Base-by-base conservation (phyloP, 345 rosid genomes). In the Moringa oleifera region DNA sequence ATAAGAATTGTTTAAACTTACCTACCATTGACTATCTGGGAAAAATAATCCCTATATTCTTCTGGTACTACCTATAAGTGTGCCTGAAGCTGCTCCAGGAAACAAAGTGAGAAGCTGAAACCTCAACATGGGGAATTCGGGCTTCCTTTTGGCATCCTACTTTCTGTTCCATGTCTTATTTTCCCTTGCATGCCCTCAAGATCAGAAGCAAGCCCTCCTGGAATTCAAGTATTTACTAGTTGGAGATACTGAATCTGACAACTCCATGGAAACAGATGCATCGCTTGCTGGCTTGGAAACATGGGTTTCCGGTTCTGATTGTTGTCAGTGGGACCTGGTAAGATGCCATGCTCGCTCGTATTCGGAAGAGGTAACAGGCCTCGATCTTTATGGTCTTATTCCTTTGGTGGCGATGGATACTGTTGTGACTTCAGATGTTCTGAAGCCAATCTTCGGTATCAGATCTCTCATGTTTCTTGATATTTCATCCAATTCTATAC, bases 161-260 rank as follows among this genome's bases (percentile, higher is more conserved):
- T 31, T 1, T 28, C 20, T 62, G 6, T 23, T 62, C 16, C 33
- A 25, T 4, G 7, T 62, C 56, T 18, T 53, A 33, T 6, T 6
- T 36, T 62, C 58, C 3, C 25, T 62, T 21, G n/a, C 51, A 33
- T 69, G 74, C 55, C 58, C 54, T 37, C 46, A 57, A 23, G 59
- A 69, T 46, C 68, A 74, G 37, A 63, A 51, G 49, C 68, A 55
- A 45, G 68, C 68, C 11, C 68, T 74, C 52, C 65, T 65, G 25
- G 68, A 69, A 20, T 66, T 74, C 65, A 74, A 65, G 23, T n/a
- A 47, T 20, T 21, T 57, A 0, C 41, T 61, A 1, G 16, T 57
- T 13, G 51, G 52, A 59, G 65, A 59, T 18, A 12, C 17, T 23
- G 7, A 10, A 7, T 18, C 18, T 13, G 20, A 33, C 20, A 28